These are phyloP conservation scores for Suillus subaureus DNA, from an alignment of 768 basidiomycete genomes.

Conservation along the genomic window DNA sequence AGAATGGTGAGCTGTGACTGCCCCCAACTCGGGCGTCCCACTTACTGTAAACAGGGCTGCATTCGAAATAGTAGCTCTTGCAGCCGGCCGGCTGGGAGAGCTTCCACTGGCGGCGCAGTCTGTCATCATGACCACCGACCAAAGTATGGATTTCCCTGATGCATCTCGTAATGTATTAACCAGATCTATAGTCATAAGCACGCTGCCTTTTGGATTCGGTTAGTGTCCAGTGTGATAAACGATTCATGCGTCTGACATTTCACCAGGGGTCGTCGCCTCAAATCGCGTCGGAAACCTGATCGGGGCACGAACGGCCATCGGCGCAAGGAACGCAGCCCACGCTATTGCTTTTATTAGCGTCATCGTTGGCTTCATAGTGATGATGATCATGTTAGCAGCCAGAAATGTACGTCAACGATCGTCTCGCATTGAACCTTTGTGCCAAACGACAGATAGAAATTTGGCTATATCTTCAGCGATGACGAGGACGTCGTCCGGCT, in stretches of 20 bases:
- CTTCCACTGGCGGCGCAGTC: conserved; percentile 74
- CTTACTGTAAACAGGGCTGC: conserved; percentile 57
- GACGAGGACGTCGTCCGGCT: conserved; percentile 53
- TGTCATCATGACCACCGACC: conserved; percentile 80
- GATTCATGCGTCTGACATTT: not conserved
- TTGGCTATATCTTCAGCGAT: conserved; percentile 70
- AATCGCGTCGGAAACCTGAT: conserved; percentile 75
- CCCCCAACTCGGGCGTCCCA: not conserved
- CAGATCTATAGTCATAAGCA: conserved; percentile 55
- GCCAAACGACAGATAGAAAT: conserved; percentile 38
- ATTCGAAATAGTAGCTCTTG: conserved; percentile 80
- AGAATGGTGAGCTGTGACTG: conserved; percentile 58
- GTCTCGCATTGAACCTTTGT: not conserved
- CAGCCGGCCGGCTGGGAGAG: conserved; percentile 71
- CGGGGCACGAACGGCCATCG: conserved; percentile 52
- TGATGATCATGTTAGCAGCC: conserved; percentile 56
- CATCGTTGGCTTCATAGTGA: conserved; percentile 56
- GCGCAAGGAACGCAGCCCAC: conserved; percentile 61
- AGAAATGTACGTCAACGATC: conserved; percentile 49
- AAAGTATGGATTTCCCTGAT: conserved; percentile 44
- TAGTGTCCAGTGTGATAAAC: not conserved
- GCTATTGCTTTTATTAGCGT: conserved; percentile 67
- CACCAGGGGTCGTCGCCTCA: conserved; percentile 64
- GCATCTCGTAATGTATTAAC: conserved; percentile 4
- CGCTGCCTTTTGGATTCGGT: conserved; percentile 76